Evolutionary conservation across 176 grass and related monocot genomes (phyloP).

Genomic region (Phoenix dactylifera): DNA sequence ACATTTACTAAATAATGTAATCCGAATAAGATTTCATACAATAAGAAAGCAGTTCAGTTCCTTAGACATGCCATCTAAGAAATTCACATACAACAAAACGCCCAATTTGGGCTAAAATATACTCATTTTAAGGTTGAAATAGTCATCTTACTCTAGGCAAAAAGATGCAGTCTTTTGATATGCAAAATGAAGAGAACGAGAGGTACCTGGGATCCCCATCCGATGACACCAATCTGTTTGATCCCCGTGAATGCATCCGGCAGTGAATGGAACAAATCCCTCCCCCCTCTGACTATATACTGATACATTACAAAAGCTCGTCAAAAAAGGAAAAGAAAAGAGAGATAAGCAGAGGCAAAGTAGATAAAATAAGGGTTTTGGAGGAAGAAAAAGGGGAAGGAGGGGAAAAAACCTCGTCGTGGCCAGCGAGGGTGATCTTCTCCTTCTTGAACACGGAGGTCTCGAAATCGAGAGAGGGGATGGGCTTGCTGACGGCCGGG

Average conservation of each 20-base stretch:
- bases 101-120: too few species aligned
- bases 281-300: constrained; percentile 82
- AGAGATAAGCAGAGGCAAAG: not conserved
- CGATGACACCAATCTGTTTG: constrained; percentile 82
- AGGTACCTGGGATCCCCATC: constrained; percentile 79
- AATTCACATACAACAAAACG: too few species aligned
- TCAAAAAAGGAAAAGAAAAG: not conserved
- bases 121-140: too few species aligned
- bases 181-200: too few species aligned
- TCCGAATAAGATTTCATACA: too few species aligned
- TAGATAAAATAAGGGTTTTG: not conserved
- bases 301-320: constrained; percentile 1
- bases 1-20: too few species aligned
- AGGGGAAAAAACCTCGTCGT: constrained; percentile 50
- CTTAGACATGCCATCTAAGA: too few species aligned
- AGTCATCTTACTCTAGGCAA: too few species aligned
- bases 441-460: constrained; percentile 81
- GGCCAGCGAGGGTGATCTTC: constrained; percentile 88
- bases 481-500: constrained; percentile 25
- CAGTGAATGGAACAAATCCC: constrained; percentile 74
- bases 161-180: too few species aligned
- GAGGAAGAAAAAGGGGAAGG: not conserved
- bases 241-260: constrained; percentile 80
- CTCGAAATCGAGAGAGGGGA: constrained; percentile 61
- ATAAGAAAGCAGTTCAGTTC: too few species aligned